Evolutionary conservation across 257 asterid species (phyloP).

Genomic region (Solanum corneliomulleri): DNA sequence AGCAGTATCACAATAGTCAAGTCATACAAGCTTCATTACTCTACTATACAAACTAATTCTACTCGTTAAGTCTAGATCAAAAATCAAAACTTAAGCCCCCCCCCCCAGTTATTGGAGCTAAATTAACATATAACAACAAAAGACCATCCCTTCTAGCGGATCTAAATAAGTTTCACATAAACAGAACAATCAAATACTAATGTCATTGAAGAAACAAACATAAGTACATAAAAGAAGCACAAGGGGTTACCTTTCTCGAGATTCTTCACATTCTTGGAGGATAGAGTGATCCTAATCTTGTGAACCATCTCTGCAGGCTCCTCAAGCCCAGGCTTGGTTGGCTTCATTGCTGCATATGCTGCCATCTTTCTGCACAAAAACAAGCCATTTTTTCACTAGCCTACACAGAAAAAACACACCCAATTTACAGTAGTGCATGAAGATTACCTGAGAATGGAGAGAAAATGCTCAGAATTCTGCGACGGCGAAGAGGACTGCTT

Average conservation of each 20-base stretch:
- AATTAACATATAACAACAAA: neutral
- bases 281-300: neutral
- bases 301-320: neutral
- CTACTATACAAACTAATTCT: neutral
- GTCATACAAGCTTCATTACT: neutral
- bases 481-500: neutral
- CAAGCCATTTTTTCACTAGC: neutral
- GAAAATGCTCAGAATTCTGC: neutral
- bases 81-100: neutral
- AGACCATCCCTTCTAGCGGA: neutral
- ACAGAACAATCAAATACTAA: neutral
- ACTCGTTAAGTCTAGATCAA: neutral
- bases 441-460: neutral
- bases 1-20: neutral
- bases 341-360: neutral
- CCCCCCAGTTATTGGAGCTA: neutral
- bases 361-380: neutral
- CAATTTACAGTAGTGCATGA: neutral
- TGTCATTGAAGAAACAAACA: neutral
- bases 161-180: neutral
- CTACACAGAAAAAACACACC: neutral
- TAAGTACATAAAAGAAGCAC: neutral
- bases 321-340: neutral
- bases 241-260: neutral
- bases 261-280: neutral